Evolutionary conservation across 192 early-diverging fungal species (phyloP).

Genomic region (Coemansia asiatica): DNA sequence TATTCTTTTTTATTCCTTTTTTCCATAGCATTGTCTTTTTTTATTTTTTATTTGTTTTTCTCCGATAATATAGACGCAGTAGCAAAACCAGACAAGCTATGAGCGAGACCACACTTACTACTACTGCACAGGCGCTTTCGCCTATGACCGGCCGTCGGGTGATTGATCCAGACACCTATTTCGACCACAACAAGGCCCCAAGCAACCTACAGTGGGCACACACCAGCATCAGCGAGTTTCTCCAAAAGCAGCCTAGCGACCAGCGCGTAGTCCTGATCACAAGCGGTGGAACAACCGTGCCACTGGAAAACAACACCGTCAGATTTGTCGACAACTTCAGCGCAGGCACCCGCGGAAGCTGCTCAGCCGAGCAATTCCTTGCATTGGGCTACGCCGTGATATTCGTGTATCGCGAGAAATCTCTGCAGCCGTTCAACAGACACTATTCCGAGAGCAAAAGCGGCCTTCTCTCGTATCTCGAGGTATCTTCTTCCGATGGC

Average conservation of each 20-base stretch:
- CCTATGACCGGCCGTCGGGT: constrained; percentile 15
- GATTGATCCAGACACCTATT: constrained; percentile 76
- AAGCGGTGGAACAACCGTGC: constrained; percentile 94
- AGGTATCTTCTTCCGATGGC: constrained; percentile 58
- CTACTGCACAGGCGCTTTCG: background rate
- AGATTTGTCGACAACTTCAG: constrained; percentile 99
- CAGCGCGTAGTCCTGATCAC: constrained; percentile 87
- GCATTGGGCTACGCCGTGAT: constrained; percentile 91
- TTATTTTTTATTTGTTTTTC: background rate
- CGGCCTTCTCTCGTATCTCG: constrained; percentile 84
- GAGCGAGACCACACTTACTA: background rate
- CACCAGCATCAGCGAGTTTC: constrained; percentile 59
- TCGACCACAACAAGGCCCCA: constrained; percentile 69
- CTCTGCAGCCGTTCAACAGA: constrained; percentile 86
- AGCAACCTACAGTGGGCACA: constrained; percentile 62
- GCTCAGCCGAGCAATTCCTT: constrained; percentile 93
- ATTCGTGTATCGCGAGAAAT: constrained; percentile 92
- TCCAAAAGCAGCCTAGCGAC: constrained; percentile 54
- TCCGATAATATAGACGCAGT: background rate
- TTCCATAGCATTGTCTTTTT: background rate
- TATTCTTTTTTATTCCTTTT: background rate
- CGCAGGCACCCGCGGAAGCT: constrained; percentile 91
- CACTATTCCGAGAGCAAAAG: constrained; percentile 81
- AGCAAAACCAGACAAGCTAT: background rate
- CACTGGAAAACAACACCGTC: constrained; percentile 93